A percentile compares a stretch with the other conserved stretches of the same genome.
Conservation (phyloP, 495 filamentous ascomycete genomes). For the Neurospora sp. region DNA sequence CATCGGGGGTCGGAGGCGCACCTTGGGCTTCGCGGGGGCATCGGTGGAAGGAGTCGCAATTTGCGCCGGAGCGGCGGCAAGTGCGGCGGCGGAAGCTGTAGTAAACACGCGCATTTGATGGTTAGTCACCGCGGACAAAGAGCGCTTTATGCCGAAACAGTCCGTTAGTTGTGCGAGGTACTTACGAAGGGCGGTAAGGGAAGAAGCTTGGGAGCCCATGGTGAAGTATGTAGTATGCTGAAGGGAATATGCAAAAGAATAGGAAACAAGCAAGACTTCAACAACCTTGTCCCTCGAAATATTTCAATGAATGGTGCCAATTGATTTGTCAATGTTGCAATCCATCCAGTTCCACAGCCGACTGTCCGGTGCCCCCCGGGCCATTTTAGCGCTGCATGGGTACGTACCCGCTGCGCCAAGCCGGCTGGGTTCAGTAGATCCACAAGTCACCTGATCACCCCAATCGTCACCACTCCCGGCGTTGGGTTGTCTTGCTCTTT, state of each 20-base stretch:
- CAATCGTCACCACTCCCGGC: conserved; percentile 6
- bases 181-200: background rate
- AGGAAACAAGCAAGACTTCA: background rate
- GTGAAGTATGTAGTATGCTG: background rate
- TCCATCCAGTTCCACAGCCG: background rate
- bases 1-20: conserved; percentile 10
- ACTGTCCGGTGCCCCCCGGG: background rate
- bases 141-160: background rate
- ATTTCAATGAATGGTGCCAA: background rate
- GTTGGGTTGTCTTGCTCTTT: background rate
- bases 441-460: conserved; percentile 16
- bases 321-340: background rate
- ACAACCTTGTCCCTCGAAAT: background rate
- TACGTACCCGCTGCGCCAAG: conserved; percentile 12
- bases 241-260: background rate
- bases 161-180: background rate
- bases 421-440: conserved; percentile 9
- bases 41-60: conserved; percentile 11
- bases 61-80: conserved; percentile 13
- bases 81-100: conserved; percentile 21
- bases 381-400: background rate
- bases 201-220: conserved; percentile 26
- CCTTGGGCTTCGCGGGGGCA: conserved; percentile 37
- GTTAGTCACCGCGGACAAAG: background rate
- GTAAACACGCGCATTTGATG: background rate